Base-by-base conservation (phyloP, 2,329 filamentous ascomycete genomes). In the Neofusicoccum laricinum region DNA sequence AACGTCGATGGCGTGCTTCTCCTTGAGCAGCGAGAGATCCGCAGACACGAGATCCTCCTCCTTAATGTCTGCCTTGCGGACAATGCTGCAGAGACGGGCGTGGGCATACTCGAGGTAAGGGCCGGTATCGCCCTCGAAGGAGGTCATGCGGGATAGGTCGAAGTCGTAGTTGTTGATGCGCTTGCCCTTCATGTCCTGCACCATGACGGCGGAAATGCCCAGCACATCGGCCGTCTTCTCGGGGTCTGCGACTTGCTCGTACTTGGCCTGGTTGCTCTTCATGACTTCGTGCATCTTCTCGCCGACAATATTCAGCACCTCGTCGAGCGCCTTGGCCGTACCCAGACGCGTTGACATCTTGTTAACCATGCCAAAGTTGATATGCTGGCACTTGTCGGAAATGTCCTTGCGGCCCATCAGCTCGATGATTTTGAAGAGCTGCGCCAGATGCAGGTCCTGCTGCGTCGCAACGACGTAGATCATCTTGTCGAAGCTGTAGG, bases 261-360 rank as follows among this genome's bases (percentile, higher is more conserved):
- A 99, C 83, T 99, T 99, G 73, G 85, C 84, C 71, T 90, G 85
- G 77, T 98, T 98, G 81, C 90, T 90, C 78, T 82, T 87, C 95
- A 99, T 99, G 59, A 96, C 92, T 67, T 97, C 92, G 82, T 98
- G 94, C 95, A 99, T 99, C 79, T 93, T 92, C 63, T 97, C 94
- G 71, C 87, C 89, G 7, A 96, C 92, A 48, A 79, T 75, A 64
- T 79, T 76, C 46, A 83, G 72, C 65, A 81, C 81, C 64, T 84
- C 79, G 69, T 80, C 78, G n/a, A 83, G 74, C 65, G 77, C 80
- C 66, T 79, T 77, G 36, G 73, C 72, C 12, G 77, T 80, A 21
- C 86, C 86, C 75, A 87, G 88, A 68, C 86, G 81, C 8, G 86
- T 88, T 68, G 81, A 84, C 85, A 89, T 88, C 45, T 86, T 87